These are phyloP conservation scores for Amaranthus tricolor DNA, from an alignment of 179 eudicot species.

Conservation along the genomic window DNA sequence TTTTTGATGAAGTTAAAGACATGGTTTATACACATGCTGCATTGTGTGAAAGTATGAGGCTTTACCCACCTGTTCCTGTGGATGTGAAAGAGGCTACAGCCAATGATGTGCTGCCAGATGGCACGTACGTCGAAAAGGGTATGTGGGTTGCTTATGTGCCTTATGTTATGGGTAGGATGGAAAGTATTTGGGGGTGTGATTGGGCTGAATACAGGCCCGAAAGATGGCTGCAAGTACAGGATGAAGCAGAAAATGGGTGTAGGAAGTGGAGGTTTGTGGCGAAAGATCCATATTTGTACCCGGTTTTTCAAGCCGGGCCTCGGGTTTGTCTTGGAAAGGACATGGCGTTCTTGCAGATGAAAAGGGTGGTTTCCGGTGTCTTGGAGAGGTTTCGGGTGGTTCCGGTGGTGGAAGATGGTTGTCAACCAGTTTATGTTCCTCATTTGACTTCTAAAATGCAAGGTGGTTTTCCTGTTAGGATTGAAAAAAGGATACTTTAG, in stretches of 20 bases:
- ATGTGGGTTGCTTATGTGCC: slow-evolving; percentile 46
- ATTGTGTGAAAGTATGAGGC: slow-evolving; percentile 57
- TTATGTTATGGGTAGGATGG: slow-evolving; percentile 67
- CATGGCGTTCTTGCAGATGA: slow-evolving; percentile 76
- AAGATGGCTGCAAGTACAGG: slow-evolving; percentile 40
- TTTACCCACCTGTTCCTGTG: slow-evolving; percentile 62
- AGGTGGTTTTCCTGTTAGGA: slow-evolving; percentile 59
- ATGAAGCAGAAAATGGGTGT: slow-evolving; percentile 11
- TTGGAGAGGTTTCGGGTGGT: slow-evolving; percentile 52
- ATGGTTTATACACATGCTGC: slow-evolving; percentile 64
- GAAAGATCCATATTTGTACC: slow-evolving; percentile 43
- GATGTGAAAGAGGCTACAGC: slow-evolving; percentile 38
- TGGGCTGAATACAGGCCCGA: slow-evolving; percentile 51
- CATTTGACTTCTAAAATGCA: slow-evolving; percentile 50
- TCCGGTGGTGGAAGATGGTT: slow-evolving; percentile 42
- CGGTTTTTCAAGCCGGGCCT: slow-evolving; percentile 72
- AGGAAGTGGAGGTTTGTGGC: slow-evolving; percentile 36
- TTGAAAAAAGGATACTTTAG: slow-evolving; percentile 35
- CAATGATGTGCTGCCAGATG: slow-evolving; percentile 59
- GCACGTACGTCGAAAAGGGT: slow-evolving; percentile 52
- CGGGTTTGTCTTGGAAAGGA: slow-evolving; percentile 66
- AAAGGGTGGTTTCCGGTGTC: slow-evolving; percentile 48
- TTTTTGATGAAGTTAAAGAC: slow-evolving; percentile 43
- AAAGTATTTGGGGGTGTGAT: slow-evolving; percentile 51
- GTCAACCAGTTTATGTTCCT: slow-evolving; percentile 43